Evolutionary conservation across 345 rosid genomes (phyloP).

Genomic region (Brassica nigra): DNA sequence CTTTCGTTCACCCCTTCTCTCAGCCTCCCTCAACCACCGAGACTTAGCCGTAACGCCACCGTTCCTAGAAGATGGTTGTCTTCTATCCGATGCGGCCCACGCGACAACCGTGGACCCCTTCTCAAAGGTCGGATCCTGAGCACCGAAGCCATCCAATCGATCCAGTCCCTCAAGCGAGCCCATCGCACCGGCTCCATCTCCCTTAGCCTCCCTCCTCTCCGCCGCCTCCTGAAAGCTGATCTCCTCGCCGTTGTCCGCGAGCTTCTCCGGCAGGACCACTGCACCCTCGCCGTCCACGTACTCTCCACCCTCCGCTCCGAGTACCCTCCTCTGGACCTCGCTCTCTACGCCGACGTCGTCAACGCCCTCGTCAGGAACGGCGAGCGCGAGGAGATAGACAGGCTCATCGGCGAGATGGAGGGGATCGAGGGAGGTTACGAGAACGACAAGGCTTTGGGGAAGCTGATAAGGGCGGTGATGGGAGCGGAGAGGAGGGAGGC

Average conservation of each 20-base stretch:
- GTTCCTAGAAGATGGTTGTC: conserved; percentile 13
- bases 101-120: conserved; percentile 82
- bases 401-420: conserved; percentile 56
- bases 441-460: conserved; percentile 50
- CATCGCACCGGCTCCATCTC: conserved; percentile 37
- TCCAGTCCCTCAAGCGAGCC: conserved; percentile 81
- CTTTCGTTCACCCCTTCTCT: conserved; percentile 8
- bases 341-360: conserved; percentile 64
- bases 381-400: conserved; percentile 55
- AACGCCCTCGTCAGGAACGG: conserved; percentile 56
- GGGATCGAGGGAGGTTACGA: conserved; percentile 43
- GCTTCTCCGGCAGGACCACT: conserved; percentile 81
- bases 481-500: conserved; percentile 68
- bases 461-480: conserved; percentile 59
- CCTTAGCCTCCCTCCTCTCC: conserved; percentile 54
- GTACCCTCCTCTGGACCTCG: conserved; percentile 55
- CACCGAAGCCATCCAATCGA: conserved; percentile 89
- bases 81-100: conserved; percentile 65
- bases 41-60: conserved; percentile 12
- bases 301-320: conserved; percentile 67
- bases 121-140: conserved; percentile 81
- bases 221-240: conserved; percentile 78
- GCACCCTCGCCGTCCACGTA: conserved; percentile 70
- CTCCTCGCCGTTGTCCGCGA: conserved; percentile 67
- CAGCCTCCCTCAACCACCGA: conserved; percentile 35